Base-by-base conservation (phyloP, 1,284 basidiomycete species). In the Ceratobasidium papillatum region DNA sequence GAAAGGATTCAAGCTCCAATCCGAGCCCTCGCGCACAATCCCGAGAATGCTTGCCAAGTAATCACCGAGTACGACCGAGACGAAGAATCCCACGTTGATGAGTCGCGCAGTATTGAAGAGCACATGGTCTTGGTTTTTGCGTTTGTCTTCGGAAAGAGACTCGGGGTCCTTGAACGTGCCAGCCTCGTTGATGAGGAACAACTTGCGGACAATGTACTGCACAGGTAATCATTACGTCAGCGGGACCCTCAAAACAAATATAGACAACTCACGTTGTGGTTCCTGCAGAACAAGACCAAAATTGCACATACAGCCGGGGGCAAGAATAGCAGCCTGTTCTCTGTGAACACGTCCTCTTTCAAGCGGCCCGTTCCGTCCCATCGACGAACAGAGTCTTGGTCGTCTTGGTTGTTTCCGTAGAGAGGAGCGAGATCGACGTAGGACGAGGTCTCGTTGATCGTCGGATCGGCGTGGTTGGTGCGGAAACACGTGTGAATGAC, bases 361-460 rank as follows among this genome's bases (percentile, higher is more conserved):
- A 95, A 83, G 30, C 85, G 80, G 0, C 93, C 93, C 27, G 87
- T 86, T 12, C 92, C 92, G 76, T 91, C 85, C 66, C 86, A 85
- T 59, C 83, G 82, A 36, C 91, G 88, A 36, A 95, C 85, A 78
- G 84, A 84, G 76, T 91, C 81, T 80, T 92, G 91, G 12, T 84
- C 85, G n/a, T 82, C 84, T 77, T 90, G 85, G 77, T 88, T 87
- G 78, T 81, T 82, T 0, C 93, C 94, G 79, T 94, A 96, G 32
- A 95, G 82, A 0, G 92, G 93, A 8, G 89, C 87, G 1, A 96
- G 87, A 79, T 96, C 95, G 76, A 95, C 90, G 79, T 96, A 96
- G 12, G 92, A 92, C 0, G 92, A 93, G 7, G 94, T 94, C 79
- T 94, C 87, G 82, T 96, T 96, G 80, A 93, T 90, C 78, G 85